Evolutionary conservation across 148 eudicot species (phyloP).

Genomic region (Nepenthes mirabilis): DNA sequence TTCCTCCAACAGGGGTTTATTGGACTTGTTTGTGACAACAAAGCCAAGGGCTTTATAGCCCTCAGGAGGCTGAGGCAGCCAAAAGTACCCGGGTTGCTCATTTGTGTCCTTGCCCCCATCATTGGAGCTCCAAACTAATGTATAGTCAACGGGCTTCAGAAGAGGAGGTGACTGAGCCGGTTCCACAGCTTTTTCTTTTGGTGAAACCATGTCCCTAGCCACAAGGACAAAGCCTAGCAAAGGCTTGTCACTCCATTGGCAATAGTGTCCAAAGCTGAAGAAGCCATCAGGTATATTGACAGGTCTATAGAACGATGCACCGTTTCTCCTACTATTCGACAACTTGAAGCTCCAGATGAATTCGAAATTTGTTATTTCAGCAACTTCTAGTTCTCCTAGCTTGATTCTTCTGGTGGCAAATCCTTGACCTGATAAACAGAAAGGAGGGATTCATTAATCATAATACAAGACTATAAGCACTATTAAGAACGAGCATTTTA

Average conservation of each 20-base stretch:
- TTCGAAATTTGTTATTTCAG: conserved; percentile 43
- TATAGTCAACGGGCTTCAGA: conserved; percentile 45
- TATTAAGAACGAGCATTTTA: no score
- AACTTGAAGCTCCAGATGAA: conserved; percentile 54
- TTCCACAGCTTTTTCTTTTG: conserved; percentile 1
- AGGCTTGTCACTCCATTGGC: conserved; percentile 46
- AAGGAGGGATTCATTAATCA: background rate
- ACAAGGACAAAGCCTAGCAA: conserved; percentile 54
- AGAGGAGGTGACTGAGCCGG: conserved; percentile 34
- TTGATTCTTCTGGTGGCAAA: conserved; percentile 53
- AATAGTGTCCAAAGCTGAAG: conserved; percentile 64
- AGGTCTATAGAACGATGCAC: conserved; percentile 61
- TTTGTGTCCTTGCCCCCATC: conserved; percentile 30
- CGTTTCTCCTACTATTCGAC: conserved; percentile 28
- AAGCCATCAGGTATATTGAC: conserved; percentile 53
- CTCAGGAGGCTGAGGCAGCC: conserved; percentile 74
- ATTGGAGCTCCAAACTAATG: conserved; percentile 65
- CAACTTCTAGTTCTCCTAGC: conserved; percentile 77
- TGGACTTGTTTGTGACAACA: conserved; percentile 43
- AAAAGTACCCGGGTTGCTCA: conserved; percentile 48
- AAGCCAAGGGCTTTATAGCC: conserved; percentile 81
- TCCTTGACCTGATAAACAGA: conserved; percentile 43
- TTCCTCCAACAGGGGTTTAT: conserved; percentile 46
- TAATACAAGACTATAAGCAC: background rate
- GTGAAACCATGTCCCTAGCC: conserved; percentile 33